Base-by-base conservation (phyloP, 208 protist genomes). In the Crithidia brevicula region DNA sequence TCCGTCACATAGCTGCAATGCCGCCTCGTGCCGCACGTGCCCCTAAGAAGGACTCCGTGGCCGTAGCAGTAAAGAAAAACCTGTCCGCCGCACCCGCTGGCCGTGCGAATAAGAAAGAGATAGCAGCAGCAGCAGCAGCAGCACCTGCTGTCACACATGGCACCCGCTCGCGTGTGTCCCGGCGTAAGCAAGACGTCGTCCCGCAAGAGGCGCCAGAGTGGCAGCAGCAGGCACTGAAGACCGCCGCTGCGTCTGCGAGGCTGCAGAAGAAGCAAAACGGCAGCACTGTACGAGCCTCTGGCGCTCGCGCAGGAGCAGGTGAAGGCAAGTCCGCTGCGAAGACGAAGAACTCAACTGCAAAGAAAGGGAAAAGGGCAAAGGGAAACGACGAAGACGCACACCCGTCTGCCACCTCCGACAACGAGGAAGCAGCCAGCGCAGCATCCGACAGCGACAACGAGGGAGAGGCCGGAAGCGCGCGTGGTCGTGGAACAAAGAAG, bases 161-260 rank as follows among this genome's bases (percentile, higher is more conserved):
- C 4, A 10, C n/a, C 3, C 56, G 49, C 33, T 77, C 76, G 20
- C 76, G 76, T 40, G 76, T 77, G 47, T 67, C 67, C 16, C 57
- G 70, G 22, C 76, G 65, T 2, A 67, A 67, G 15, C 10, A 23
- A 5, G 76, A 64, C 8, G 20, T 81, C 3, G 42, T 61, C 1
- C 76, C 76, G 38, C 76, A 77, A 38, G 59, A 77, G 2, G 34
- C 65, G 3, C 76, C 76, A 15, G 68, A 60, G 28, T 80, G 74
- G 74, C 74, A 80, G 43, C 64, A 67, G 58, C 47, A 67, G 51
- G 74, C 63, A 9, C 33, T 80, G 13, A 64, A 67, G 28, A 64
- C 70, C 9, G 74, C 63, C 8, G 73, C 67, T 4, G 58, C 59
- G 5, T 25, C 25, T 8, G 34, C 67, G 36, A 59, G 49, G 53